Base-by-base conservation (phyloP, 768 basidiomycete genomes). In the Pisolithus microcarpus region DNA sequence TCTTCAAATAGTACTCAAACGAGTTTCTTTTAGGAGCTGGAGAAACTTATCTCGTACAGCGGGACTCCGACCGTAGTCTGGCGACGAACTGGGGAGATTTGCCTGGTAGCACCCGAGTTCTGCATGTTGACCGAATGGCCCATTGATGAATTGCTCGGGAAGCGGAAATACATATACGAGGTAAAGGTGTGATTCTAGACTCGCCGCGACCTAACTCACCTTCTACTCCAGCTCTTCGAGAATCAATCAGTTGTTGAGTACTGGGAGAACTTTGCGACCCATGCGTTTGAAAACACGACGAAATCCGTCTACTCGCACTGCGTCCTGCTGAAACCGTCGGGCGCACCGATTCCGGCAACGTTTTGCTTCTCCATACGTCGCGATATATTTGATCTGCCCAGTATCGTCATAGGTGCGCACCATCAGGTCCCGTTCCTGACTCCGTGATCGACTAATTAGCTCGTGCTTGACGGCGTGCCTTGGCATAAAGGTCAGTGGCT, bases 11-110 rank as follows among this genome's bases (percentile, higher is more conserved):
- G 31, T 56, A 50, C 42, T 18, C 57, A 46, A 26, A 54, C 30
- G 34, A 23, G 34, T 34, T 30, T 11, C 37, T 23, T 43, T 46
- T 10, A 56, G 91, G 95, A 98, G 74, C 78, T 97, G 51, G 91
- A 96, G 69, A 97, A 96, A 70, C 78, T 98, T 54, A 96, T 98
- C 52, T 92, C 91, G 47, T 96, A 90, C 67, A 94, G 88, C 59
- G 95, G 95, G 10, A 98, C 95, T 26, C 95, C 95, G 2, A 98
- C 95, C 1, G 92, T 94, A 38, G 89, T 95, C 10, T 99, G 95
- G 95, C 84, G 96, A 42, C 79, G 96, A 46, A 99, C 96, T 18
- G 96, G 96, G 60, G 96, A 99, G 71, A 93, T 99, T 23, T 94
- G 92, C 62, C 83, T 96, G 43, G 96, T 93, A 43, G 94, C 93